phyloP scores from a whole-genome alignment of 305 asterid genomes.

The Andrographis paniculata region DNA sequence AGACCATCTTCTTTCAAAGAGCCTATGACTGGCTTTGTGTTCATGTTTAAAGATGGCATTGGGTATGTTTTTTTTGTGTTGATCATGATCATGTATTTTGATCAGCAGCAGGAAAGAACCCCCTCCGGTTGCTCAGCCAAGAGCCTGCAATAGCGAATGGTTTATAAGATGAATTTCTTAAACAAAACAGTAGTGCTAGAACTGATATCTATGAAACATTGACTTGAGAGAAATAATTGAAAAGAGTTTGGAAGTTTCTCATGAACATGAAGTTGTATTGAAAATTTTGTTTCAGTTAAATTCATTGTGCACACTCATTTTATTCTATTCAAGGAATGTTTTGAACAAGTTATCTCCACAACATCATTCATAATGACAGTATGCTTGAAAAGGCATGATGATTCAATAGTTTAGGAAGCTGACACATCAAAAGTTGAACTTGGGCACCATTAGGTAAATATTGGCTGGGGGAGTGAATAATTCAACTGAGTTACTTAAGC shows the following conservation, averaged over 20 bases:
- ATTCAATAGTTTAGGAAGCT: not conserved
- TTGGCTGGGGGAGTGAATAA: not conserved
- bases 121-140: constrained; percentile 20
- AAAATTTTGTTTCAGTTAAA: not conserved
- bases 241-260: not conserved
- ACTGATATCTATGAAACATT: not conserved
- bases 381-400: not conserved
- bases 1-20: constrained; percentile 62
- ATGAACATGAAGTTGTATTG: not conserved
- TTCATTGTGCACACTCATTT: not conserved
- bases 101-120: constrained; percentile 33
- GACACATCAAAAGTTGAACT: not conserved
- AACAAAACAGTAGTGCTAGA: constrained; percentile 2
- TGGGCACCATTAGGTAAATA: not conserved
- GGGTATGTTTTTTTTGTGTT: constrained; percentile 32
- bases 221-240: not conserved
- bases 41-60: constrained; percentile 96
- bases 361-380: not conserved
- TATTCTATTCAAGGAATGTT: not conserved
- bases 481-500: not conserved
- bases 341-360: not conserved
- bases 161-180: constrained; percentile 14
- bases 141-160: constrained; percentile 24
- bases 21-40: constrained; percentile 47
- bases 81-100: constrained; percentile 29